Base-by-base conservation (phyloP, 441 rosid species). In the Jatropha podagrica region DNA sequence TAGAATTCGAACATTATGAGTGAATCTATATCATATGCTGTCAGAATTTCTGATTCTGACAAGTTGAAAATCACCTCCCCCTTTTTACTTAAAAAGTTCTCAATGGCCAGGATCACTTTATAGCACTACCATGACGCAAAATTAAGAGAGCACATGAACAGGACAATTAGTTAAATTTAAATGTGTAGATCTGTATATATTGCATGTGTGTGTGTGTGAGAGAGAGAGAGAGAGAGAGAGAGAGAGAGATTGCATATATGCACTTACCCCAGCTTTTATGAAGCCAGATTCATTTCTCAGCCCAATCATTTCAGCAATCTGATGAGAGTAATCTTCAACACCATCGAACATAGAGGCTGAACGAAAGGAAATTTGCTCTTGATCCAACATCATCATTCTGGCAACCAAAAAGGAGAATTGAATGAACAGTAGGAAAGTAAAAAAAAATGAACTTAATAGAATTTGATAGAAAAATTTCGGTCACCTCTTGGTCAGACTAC, bases 341-440 rank as follows among this genome's bases (percentile, higher is more conserved):
- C 96, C 95, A 82, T 94, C 98, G 87, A 82, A 94, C 91, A 88
- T 90, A 41, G 96, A 89, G 48, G 95, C 93, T 59, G 99, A 94
- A 56, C 97, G 92, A 64, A 96, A 96, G 46, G 99, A 96, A 80
- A 96, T 93, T 81, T 94, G 98, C 74, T 96, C 96, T 20, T 93
- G 95, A 51, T 96, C 98, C 87, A 96, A 70, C 90, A 94, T 94
- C 99, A 96, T 94, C 98, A 96, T 96, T 84, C 99, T 96, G 76
- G 68, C 71, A 84, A 77, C 52, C 68, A 82, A 20, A 27, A 68
- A 70, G 56, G 41, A 26, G 48, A 66, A 70, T 73, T n/a, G 17
- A 62, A 69, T 23, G 64, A 37, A 41, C 8, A 77, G 14, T 71
- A 48, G 4, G 27, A 48, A 38, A 60, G 61, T 23, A 58, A 59